phyloP scores from a whole-genome alignment of 371 early-diverging fungal genomes.

The Lichtheimia corymbifera region DNA sequence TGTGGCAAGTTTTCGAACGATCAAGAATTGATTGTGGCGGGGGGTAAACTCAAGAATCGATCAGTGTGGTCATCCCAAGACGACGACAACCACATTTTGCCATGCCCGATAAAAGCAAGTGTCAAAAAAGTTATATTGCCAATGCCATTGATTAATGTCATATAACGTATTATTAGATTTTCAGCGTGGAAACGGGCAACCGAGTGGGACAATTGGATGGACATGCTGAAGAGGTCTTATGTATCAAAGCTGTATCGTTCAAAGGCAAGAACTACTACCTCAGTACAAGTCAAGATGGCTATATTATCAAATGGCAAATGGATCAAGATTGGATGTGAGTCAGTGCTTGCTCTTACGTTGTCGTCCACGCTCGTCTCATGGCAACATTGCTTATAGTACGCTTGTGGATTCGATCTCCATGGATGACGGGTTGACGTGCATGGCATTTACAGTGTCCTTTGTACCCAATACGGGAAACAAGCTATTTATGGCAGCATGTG shows the following conservation, averaged over 20 bases:
- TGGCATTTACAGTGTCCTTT: constrained; percentile 93
- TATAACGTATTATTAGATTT: constrained; percentile 50
- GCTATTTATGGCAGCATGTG: constrained; percentile 87
- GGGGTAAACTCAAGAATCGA: constrained; percentile 76
- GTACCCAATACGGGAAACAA: constrained; percentile 89
- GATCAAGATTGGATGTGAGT: constrained; percentile 68
- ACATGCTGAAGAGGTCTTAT: constrained; percentile 86
- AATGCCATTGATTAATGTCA: neutral
- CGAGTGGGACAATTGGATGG: constrained; percentile 73
- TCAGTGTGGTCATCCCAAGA: constrained; percentile 83
- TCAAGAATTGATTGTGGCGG: constrained; percentile 28
- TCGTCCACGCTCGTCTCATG: neutral
- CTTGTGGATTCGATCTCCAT: constrained; percentile 61
- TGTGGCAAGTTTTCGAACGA: constrained; percentile 67
- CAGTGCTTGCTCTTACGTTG: neutral
- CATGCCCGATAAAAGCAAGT: constrained; percentile 79
- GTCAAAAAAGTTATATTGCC: neutral
- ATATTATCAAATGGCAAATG: constrained; percentile 87
- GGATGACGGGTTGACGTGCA: constrained; percentile 86
- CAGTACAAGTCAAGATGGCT: constrained; percentile 92
- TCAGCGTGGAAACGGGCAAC: constrained; percentile 71
- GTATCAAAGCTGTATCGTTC: constrained; percentile 73
- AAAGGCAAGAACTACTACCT: constrained; percentile 78
- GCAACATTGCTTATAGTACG: constrained; percentile 28
- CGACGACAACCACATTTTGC: constrained; percentile 89